phyloP scores from a whole-genome alignment of 129 eudicot genomes.

The Calendula officinalis region DNA sequence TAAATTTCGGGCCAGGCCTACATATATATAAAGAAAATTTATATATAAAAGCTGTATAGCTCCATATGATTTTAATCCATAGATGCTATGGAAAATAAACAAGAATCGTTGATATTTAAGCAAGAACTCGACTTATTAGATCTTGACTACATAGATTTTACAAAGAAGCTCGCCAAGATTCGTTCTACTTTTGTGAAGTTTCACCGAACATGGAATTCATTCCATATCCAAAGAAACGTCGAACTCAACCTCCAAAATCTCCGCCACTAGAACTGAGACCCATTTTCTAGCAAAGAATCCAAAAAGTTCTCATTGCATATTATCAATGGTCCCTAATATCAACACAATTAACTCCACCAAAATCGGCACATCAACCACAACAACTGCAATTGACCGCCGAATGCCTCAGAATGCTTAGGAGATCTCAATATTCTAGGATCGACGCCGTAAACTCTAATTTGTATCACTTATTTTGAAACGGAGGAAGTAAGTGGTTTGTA shows the following conservation, averaged over 20 bases:
- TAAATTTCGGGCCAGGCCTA: background rate
- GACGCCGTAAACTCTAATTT: no score
- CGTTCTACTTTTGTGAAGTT: constrained; percentile 14
- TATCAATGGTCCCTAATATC: constrained; percentile 1
- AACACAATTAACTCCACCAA: background rate
- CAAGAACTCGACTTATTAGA: constrained; percentile 3
- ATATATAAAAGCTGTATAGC: background rate
- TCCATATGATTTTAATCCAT: background rate
- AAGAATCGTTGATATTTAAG: background rate
- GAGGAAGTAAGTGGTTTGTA: no score
- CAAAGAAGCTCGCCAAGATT: constrained; percentile 20
- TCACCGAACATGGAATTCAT: constrained; percentile 20
- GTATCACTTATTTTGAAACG: no score
- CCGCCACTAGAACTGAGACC: background rate
- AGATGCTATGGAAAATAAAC: constrained; percentile 13
- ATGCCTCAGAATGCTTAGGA: background rate
- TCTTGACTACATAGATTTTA: constrained; percentile 15
- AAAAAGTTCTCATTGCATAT: constrained; percentile 7
- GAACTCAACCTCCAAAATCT: background rate
- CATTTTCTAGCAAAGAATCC: background rate
- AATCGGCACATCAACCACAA: background rate
- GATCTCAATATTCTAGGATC: constrained; percentile 10
- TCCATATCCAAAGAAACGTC: constrained; percentile 27
- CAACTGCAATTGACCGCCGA: background rate
- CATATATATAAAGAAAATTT: constrained; percentile 1